These are phyloP conservation scores for Selaginella tamariscina DNA, from an alignment of 75 land plant species.

Conservation along the genomic window DNA sequence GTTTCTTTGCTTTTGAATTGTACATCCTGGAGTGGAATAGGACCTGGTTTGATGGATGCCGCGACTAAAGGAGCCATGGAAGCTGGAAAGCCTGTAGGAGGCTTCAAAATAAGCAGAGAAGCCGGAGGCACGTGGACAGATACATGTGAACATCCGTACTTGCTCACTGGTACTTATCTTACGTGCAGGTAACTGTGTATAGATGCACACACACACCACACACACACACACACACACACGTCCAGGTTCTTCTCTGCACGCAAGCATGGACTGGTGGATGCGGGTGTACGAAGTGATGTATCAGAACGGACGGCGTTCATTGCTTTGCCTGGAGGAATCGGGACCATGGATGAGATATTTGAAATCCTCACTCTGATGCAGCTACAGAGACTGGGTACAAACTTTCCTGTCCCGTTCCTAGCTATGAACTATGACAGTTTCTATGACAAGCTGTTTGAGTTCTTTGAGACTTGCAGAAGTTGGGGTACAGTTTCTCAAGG, in stretches of 20 bases:
- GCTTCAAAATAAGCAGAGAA: conserved; percentile 74
- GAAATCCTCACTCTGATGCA: conserved; percentile 74
- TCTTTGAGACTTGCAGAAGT: conserved; percentile 46
- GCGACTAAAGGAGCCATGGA: conserved; percentile 67
- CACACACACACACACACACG: neutral
- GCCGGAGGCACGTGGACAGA: conserved; percentile 55
- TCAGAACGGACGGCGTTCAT: conserved; percentile 60
- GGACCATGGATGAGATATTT: conserved; percentile 81
- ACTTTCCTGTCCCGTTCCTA: conserved; percentile 65
- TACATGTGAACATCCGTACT: conserved; percentile 67
- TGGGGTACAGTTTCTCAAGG: conserved; percentile 59
- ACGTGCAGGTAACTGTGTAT: conserved; percentile 59
- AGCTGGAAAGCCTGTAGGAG: conserved; percentile 73
- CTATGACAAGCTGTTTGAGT: conserved; percentile 52
- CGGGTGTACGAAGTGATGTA: conserved; percentile 41
- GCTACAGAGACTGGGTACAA: conserved; percentile 62
- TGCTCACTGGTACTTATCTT: conserved; percentile 48
- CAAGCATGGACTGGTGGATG: conserved; percentile 86
- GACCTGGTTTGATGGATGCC: conserved; percentile 96
- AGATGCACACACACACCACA: neutral
- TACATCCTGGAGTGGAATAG: conserved; percentile 88
- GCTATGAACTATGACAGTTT: conserved; percentile 82
- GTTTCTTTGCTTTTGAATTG: conserved; percentile 61
- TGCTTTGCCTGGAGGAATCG: conserved; percentile 80
- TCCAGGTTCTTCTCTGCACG: conserved; percentile 86